Base-by-base conservation (phyloP, 2,329 filamentous ascomycete species). In the Xylariaceae sp. region DNA sequence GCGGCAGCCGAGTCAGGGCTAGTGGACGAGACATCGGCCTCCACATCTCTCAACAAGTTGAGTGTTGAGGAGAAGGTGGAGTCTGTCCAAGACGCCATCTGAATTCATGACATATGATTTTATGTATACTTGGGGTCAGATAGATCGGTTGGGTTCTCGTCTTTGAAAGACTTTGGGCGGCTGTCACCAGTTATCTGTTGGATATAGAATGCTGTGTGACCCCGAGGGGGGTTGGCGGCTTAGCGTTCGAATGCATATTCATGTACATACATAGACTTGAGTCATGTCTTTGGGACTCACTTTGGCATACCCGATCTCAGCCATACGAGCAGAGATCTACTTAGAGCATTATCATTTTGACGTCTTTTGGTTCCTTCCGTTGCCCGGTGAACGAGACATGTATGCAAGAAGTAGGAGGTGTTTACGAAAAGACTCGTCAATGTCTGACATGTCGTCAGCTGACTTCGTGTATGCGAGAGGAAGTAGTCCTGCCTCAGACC, bases 11-110 rank as follows among this genome's bases (percentile, higher is more conserved):
- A 15, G 13, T 44, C 15, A 44, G 44, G 18, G 7, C 35, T 52
- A 9, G 35, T 11, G 47, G 44, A 18, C 34, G 58, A 44, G 34
- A 50, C 18, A 15, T 23, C 41, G n/a, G 37, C 9, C 8, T 6
- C 52, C 34, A 15, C 49, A 18, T 45, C 53, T 2, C 47, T 39
- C 13, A 53, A 44, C 47, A 35, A 39, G 6, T 47, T 9, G 13
- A 34, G 48, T 4, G 23, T 15, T 34, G 50, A 58, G 30, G 52
- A 52, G 30, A 57, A 59, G 37, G 49, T 49, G 15, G 57, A 61
- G 18, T 18, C 10, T 18, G 55, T 30, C 37, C 37, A 41, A 41
- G 37, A 13, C 8, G 37, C 11, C 9, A 41, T 41, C 37, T 41
- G 37, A 13, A 41, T 41, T 41, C 10, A 9, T 58, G 59, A 59